Evolutionary conservation across 306 rosid species (phyloP).

Genomic region (Oemleria cerasiformis): DNA sequence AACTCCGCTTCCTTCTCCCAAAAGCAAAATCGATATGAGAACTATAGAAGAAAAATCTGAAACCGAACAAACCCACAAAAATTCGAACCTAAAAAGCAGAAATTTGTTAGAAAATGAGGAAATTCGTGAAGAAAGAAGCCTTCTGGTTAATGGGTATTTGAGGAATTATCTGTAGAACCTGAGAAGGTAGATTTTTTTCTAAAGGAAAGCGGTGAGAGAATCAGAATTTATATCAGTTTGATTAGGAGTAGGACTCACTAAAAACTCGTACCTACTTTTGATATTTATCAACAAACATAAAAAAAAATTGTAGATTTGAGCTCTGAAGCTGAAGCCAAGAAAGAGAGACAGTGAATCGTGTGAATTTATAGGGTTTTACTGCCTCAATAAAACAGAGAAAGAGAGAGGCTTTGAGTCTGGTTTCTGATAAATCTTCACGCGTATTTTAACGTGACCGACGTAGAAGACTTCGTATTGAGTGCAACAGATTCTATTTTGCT

Average conservation of each 20-base stretch:
- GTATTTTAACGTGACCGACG: background rate
- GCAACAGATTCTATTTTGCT: background rate
- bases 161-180: background rate
- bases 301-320: conserved; percentile 7
- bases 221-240: background rate
- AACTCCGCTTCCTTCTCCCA: conserved; percentile 2
- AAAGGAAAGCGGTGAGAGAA: background rate
- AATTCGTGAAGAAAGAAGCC: conserved; percentile 15
- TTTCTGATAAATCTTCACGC: background rate
- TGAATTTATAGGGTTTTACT: background rate
- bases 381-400: background rate
- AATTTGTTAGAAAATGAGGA: background rate
- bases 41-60: conserved; percentile 1
- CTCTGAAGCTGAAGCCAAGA: conserved; percentile 1
- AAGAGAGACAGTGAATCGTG: background rate
- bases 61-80: background rate
- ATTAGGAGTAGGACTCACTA: conserved; percentile 3
- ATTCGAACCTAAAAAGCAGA: background rate
- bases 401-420: background rate
- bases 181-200: background rate
- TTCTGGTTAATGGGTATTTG: conserved; percentile 5
- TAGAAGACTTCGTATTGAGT: background rate
- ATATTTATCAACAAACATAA: background rate
- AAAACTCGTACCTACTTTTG: background rate
- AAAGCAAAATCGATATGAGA: conserved; percentile 22